A percentile compares a stretch with the other conserved stretches of the same genome.
Evolutionary conservation across 2,329 filamentous ascomycete species (phyloP).

Genomic region (Colletotrichum lini): DNA sequence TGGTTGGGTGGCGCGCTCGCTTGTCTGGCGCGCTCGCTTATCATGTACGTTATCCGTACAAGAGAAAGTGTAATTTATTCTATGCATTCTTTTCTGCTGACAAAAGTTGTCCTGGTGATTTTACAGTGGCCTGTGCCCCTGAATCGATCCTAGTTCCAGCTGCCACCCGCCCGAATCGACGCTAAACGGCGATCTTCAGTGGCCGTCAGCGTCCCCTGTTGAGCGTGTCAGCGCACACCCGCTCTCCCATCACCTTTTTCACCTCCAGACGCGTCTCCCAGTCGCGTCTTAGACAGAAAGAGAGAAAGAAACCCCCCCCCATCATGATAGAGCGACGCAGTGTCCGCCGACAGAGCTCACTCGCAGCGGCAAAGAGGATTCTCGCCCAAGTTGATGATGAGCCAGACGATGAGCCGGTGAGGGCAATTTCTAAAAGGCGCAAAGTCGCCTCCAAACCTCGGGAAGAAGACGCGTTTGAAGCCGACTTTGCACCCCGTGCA

Average conservation of each 20-base stretch:
- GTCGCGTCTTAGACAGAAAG: conserved; percentile 18
- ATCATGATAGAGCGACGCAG: conserved; percentile 27
- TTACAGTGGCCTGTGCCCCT: conserved; percentile 5
- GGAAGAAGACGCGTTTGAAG: conserved; percentile 37
- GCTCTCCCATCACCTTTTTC: not conserved
- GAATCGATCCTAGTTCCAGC: conserved; percentile 26
- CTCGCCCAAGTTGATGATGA: conserved; percentile 34
- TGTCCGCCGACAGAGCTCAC: conserved; percentile 37
- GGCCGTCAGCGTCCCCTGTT: not conserved
- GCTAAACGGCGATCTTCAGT: conserved; percentile 12
- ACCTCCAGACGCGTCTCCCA: not conserved
- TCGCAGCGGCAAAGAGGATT: conserved; percentile 38
- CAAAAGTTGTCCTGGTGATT: no score
- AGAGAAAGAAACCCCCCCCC: not conserved
- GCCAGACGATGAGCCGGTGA: conserved; percentile 16
- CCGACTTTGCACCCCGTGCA: conserved; percentile 23
- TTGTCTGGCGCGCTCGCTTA: no score
- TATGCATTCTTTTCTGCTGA: no score
- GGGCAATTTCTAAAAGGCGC: not conserved
- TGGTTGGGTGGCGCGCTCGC: no score
- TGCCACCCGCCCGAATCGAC: conserved; percentile 16
- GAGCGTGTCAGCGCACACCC: not conserved
- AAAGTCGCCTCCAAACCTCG: conserved; percentile 13
- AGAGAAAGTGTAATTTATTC: no score
- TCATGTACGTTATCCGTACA: no score